Conservation (phyloP, 176 grass and related monocot genomes). For the Cocos nucifera region DNA sequence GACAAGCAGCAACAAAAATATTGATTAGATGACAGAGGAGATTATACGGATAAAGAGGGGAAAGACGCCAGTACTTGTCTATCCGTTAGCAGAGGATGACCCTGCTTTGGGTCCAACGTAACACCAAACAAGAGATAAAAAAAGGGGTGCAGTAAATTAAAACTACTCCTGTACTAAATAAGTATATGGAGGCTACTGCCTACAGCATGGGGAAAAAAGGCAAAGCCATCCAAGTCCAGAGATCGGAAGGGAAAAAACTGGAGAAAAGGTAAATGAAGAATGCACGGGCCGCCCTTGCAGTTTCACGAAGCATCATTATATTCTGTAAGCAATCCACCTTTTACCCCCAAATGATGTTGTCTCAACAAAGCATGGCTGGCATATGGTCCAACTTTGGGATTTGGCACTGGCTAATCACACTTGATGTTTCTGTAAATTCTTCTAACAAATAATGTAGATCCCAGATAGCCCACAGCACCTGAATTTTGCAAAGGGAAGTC, state of each 20-base stretch:
- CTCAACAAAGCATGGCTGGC: slow-evolving; percentile 6
- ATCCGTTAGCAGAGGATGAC: too few species aligned
- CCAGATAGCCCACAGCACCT: slow-evolving; percentile 95
- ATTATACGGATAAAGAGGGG: too few species aligned
- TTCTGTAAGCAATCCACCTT: slow-evolving; percentile 7
- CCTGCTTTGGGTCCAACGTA: too few species aligned
- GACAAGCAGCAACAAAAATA: too few species aligned
- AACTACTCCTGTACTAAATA: slow-evolving; percentile 42
- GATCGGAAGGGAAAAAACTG: slow-evolving; percentile 10
- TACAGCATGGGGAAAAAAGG: slow-evolving; percentile 23
- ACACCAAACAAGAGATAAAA: background rate
- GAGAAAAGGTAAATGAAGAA: slow-evolving; percentile 24
- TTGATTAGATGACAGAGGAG: too few species aligned
- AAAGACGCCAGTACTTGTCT: too few species aligned
- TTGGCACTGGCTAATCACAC: slow-evolving; percentile 50
- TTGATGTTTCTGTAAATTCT: slow-evolving; percentile 99
- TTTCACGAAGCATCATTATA: slow-evolving; percentile 43
- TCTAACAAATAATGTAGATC: slow-evolving; percentile 86
- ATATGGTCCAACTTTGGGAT: background rate
- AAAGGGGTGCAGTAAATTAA: slow-evolving; percentile 28
- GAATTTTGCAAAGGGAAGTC: slow-evolving; percentile 16
- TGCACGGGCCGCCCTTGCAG: slow-evolving; percentile 33
- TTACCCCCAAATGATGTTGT: slow-evolving; percentile 15
- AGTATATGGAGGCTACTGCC: too few species aligned
- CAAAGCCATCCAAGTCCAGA: slow-evolving; percentile 6